Evolutionary conservation across 345 rosid genomes (phyloP).

Genomic region (Aquilaria malaccensis): DNA sequence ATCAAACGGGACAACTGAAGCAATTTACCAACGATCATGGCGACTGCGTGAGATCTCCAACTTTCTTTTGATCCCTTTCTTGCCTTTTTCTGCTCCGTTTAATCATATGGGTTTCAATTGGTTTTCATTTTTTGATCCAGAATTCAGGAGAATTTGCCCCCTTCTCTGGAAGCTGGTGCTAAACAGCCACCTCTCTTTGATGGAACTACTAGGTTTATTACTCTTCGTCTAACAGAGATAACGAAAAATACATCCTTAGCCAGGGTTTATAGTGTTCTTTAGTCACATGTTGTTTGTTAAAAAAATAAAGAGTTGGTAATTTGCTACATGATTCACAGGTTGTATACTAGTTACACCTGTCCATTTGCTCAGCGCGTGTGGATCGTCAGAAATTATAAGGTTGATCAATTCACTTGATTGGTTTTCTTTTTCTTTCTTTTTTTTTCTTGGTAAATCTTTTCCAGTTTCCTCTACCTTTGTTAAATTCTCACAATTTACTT

Average conservation of each 20-base stretch:
- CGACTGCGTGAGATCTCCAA: slow-evolving; percentile 21
- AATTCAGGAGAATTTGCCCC: slow-evolving; percentile 39
- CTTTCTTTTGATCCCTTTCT: too few relatives aligned
- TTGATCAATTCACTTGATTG: slow-evolving; percentile 8
- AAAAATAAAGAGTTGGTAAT: too few relatives aligned
- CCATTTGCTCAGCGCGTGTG: slow-evolving; percentile 90
- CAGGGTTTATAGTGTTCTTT: too few relatives aligned
- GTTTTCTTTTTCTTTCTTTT: neutral
- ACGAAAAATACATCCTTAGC: too few relatives aligned
- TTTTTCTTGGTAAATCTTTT: too few relatives aligned
- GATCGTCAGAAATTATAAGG: slow-evolving; percentile 93
- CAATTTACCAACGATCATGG: slow-evolving; percentile 16
- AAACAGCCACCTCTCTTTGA: slow-evolving; percentile 68
- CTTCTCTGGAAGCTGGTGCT: slow-evolving; percentile 40
- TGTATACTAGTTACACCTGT: slow-evolving; percentile 55
- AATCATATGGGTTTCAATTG: neutral
- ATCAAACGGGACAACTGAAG: too few relatives aligned
- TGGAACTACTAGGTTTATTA: slow-evolving; percentile 53
- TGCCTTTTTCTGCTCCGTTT: neutral
- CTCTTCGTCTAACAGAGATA: too few relatives aligned
- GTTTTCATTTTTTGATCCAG: neutral
- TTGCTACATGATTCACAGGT: slow-evolving; percentile 21
- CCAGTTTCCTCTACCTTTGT: too few relatives aligned
- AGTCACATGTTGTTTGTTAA: too few relatives aligned
- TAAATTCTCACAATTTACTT: too few relatives aligned